Base-by-base conservation (phyloP, 306 rosid genomes). In the Spatholobus suberectus region DNA sequence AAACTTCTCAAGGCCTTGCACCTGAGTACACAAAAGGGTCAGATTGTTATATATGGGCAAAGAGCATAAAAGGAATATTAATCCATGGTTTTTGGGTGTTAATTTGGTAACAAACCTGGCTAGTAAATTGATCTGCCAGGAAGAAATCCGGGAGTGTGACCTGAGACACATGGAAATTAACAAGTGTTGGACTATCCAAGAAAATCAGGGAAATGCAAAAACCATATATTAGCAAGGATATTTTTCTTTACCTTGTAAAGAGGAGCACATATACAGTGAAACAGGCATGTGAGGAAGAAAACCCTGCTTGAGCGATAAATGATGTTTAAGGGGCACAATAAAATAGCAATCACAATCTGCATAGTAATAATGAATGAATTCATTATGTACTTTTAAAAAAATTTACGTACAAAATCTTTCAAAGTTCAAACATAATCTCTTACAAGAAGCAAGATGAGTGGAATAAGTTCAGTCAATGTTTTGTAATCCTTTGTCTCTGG, bases 121-220 rank as follows among this genome's bases (percentile, higher is more conserved):
- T 92, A 2, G 94, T 92, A 40, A 92, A 75, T 73, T 92, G 97
- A 85, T 92, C 93, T 70, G 92, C 94, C 91, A 92, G 83, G 73
- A 90, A 85, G 88, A 92, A 92, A 80, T 92, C 94, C 13, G 94
- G 89, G 51, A 92, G 90, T 76, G 90, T 85, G 62, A 92, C 97
- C 97, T 92, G 85, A 38, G 13, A 59, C 12, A 37, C 69, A 23
- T 37, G 51, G 32, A 55, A 37, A 67, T n/a, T 9, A 66, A 35
- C 46, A n/a, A 66, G 18, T 66, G 21, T 66, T 35, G 6, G 8
- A 18, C 17, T 35, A 35, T 24, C 14, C 26, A 0, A 66, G 27
- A 18, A 17, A 68, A 23, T 12, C 6, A 21, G 32, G 44, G 0
- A 29, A 27, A 29, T 6, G 21, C 40, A 26, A 27, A 27, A 12